Evolutionary conservation across 2,329 filamentous ascomycete species (phyloP).

Genomic region (Trichophyton simii): DNA sequence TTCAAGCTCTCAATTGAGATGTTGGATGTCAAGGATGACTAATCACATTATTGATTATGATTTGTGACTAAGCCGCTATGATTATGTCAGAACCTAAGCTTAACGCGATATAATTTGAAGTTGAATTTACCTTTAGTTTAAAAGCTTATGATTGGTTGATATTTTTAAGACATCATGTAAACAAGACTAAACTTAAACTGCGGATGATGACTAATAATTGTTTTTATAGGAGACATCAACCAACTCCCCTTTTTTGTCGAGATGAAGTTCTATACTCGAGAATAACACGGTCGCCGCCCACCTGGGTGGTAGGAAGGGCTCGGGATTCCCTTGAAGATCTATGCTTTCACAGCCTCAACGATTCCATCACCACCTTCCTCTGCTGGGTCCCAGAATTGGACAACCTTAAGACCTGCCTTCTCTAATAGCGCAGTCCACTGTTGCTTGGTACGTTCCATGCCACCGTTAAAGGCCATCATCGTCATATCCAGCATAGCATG

Average conservation of each 20-base stretch:
- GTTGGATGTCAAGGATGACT: too few species aligned
- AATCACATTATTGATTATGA: too few species aligned
- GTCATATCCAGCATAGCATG: constrained; percentile 25
- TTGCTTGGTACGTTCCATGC: constrained; percentile 26
- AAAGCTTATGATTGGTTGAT: too few species aligned
- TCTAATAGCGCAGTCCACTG: constrained; percentile 24
- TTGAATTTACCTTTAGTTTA: too few species aligned
- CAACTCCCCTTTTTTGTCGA: too few species aligned
- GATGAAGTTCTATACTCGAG: too few species aligned
- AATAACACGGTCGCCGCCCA: neutral
- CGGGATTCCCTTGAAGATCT: neutral
- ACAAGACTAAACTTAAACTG: too few species aligned
- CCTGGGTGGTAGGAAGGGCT: neutral
- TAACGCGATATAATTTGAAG: too few species aligned
- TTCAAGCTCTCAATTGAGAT: too few species aligned
- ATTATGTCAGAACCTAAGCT: neutral
- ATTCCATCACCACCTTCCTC: constrained; percentile 9
- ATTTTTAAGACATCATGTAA: too few species aligned
- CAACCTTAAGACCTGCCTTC: constrained; percentile 24
- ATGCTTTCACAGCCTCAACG: constrained; percentile 4
- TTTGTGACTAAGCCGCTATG: neutral
- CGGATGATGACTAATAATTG: too few species aligned
- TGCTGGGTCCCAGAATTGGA: constrained; percentile 17
- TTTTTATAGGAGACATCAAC: too few species aligned
- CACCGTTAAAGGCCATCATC: constrained; percentile 27